A percentile compares a stretch with the other conserved stretches of the same genome.
Conservation (phyloP, 1,284 basidiomycete genomes). For the Neonothopanus nambi region DNA sequence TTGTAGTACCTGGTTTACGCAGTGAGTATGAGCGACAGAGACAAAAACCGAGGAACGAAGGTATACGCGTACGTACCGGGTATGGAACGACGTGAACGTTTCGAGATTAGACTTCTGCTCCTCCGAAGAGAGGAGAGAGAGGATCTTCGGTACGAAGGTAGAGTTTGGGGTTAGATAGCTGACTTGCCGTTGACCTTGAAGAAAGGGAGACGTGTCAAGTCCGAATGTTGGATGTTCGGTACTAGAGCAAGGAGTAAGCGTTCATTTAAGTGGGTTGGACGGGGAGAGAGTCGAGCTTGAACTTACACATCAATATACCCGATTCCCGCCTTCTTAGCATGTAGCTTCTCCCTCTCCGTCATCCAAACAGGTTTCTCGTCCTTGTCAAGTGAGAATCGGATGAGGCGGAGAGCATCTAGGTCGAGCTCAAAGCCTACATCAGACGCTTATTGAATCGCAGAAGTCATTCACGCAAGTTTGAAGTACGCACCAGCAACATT, state of each 20-base stretch:
- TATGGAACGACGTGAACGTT: constrained; percentile 25
- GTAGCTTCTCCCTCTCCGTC: constrained; percentile 43
- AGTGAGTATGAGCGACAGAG: too few species aligned
- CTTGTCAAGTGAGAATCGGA: constrained; percentile 18
- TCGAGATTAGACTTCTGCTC: constrained; percentile 27
- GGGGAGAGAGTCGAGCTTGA: background rate
- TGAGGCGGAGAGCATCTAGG: constrained; percentile 19
- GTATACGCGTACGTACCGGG: background rate
- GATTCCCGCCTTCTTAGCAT: constrained; percentile 34
- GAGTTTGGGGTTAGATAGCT: constrained; percentile 21
- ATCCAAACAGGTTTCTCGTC: constrained; percentile 36
- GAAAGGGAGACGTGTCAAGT: background rate
- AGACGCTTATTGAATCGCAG: too few species aligned
- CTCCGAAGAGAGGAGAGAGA: constrained; percentile 24
- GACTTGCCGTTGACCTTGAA: constrained; percentile 5
- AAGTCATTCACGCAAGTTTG: too few species aligned
- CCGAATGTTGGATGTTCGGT: background rate
- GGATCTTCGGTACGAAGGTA: constrained; percentile 24
- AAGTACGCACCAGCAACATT: too few species aligned
- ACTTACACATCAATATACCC: constrained; percentile 39
- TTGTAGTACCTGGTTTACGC: constrained; percentile 51
- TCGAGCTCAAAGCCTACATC: too few species aligned
- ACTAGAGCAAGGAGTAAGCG: background rate
- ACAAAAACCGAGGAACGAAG: too few species aligned
- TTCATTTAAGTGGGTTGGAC: background rate